Percentiles rank a stretch among this genome's conserved stretches.
Conservation (phyloP, 2,329 filamentous ascomycete species). For the Aspergillus latus region DNA sequence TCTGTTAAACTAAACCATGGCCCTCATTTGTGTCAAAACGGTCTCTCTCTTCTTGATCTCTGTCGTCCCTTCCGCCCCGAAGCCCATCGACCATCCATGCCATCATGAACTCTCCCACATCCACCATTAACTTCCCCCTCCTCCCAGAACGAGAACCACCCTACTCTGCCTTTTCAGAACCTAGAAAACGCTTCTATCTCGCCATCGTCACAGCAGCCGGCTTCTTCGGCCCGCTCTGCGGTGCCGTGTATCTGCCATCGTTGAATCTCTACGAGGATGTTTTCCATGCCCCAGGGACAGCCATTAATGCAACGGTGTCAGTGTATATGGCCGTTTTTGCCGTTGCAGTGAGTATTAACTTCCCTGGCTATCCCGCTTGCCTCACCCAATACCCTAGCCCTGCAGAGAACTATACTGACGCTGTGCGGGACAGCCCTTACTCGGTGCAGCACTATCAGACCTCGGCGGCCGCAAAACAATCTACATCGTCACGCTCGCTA, state of each 20-base stretch:
- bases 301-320: constrained; percentile 47
- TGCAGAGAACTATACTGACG: background rate
- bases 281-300: constrained; percentile 37
- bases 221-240: constrained; percentile 47
- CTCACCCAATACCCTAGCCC: background rate
- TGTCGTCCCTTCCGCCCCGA: background rate
- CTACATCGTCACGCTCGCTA: constrained; percentile 42
- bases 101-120: background rate
- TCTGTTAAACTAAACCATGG: no score
- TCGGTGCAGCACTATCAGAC: constrained; percentile 45
- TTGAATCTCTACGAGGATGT: constrained; percentile 40
- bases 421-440: constrained; percentile 33
- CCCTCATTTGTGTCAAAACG: no score
- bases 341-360: constrained; percentile 30
- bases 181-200: constrained; percentile 40
- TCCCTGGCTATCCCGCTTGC: background rate
- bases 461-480: constrained; percentile 42
- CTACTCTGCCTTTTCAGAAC: constrained; percentile 42
- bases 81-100: no score
- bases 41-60: background rate
- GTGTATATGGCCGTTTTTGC: constrained; percentile 49
- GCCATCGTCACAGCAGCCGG: constrained; percentile 43
- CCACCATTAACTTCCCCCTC: background rate
- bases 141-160: constrained; percentile 10
- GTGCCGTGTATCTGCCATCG: constrained; percentile 47